Evolutionary conservation across 2,329 filamentous ascomycete species (phyloP), one percentile per base, ranked within the genome.

Genomic region (Scolecobasidium constrictum): DNA sequence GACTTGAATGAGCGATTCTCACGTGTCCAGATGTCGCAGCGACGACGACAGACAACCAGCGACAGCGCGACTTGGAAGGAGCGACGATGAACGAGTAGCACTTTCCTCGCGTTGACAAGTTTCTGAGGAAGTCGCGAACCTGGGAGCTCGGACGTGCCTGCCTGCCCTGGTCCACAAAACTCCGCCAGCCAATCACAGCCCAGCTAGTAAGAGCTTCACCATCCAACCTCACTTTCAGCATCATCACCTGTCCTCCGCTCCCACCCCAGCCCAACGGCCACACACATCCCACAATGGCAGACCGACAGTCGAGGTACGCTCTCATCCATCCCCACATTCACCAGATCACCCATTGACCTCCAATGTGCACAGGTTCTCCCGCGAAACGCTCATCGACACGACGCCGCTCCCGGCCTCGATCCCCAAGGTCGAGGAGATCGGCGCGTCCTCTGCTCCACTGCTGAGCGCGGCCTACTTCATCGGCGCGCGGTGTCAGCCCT

Each of bases 401-500:
- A 94, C 92, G 54, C 90, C 92, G 58, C 83, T 98, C 59, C 92
- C 92, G 52, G 81, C 86, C 61, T 75, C 82, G 58, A 87, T 98
- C 65, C 92, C 92, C 57, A 81, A 86, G 61, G 92, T 98, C 64
- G 77, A 85, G 65, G 92, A 98, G 69, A 78, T 98, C 53, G 92
- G 92, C 58, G 78, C 86, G 59, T 94, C 82, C 58, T 96, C 90
- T 45, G 92, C 88, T 31, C 92, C 92, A 43, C 76, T 98, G 35
- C 72, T 94, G 47, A 94, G 86, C 51, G 92, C 92, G 22, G 80
- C 86, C 41, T 98, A 85, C 75, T 98, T 96, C 66, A 98, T 98
- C 61, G 92, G 92, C 50, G 88, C 87, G 52, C 82, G 90, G 60
- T 98, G 92, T 80, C 83, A 77, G 63, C 73, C 84, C 45, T 98